Evolutionary conservation across 2,329 filamentous ascomycete species (phyloP).

Genomic region (Aureobasidium namibiae): DNA sequence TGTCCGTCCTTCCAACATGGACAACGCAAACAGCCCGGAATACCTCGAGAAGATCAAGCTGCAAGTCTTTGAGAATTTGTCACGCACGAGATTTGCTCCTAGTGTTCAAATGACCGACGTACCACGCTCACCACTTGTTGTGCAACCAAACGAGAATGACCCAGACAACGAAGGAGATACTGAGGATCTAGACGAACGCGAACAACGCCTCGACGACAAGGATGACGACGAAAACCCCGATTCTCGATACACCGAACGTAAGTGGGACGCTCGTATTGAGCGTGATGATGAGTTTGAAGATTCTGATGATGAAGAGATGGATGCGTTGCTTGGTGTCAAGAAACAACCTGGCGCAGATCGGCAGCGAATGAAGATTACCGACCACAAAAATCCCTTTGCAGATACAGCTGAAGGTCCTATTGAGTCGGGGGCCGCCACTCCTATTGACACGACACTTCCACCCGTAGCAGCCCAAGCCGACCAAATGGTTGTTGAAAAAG

Average conservation of each 20-base stretch:
- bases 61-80: slow-evolving; percentile 59
- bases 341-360: slow-evolving; percentile 34
- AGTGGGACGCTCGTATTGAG: slow-evolving; percentile 71
- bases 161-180: slow-evolving; percentile 34
- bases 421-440: slow-evolving; percentile 9
- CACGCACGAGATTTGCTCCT: slow-evolving; percentile 50
- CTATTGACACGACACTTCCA: background rate
- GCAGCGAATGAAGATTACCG: slow-evolving; percentile 48
- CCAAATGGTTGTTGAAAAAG: slow-evolving; percentile 22
- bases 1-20: slow-evolving; percentile 63
- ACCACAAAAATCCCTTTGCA: slow-evolving; percentile 51
- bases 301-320: slow-evolving; percentile 82
- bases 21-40: slow-evolving; percentile 60
- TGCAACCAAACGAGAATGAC: slow-evolving; percentile 15
- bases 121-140: slow-evolving; percentile 43
- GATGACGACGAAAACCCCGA: slow-evolving; percentile 85
- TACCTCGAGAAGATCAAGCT: slow-evolving; percentile 61
- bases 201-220: slow-evolving; percentile 57
- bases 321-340: slow-evolving; percentile 62
- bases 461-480: slow-evolving; percentile 10
- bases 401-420: slow-evolving; percentile 36
- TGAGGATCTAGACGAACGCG: slow-evolving; percentile 54
- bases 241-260: slow-evolving; percentile 68
- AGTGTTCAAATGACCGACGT: slow-evolving; percentile 59
- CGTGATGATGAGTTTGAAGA: slow-evolving; percentile 71